A percentile compares a stretch with the other conserved stretches of the same genome.
These are phyloP conservation scores for Xylaria palmicola DNA, from an alignment of 495 filamentous ascomycete species.

Conservation along the genomic window DNA sequence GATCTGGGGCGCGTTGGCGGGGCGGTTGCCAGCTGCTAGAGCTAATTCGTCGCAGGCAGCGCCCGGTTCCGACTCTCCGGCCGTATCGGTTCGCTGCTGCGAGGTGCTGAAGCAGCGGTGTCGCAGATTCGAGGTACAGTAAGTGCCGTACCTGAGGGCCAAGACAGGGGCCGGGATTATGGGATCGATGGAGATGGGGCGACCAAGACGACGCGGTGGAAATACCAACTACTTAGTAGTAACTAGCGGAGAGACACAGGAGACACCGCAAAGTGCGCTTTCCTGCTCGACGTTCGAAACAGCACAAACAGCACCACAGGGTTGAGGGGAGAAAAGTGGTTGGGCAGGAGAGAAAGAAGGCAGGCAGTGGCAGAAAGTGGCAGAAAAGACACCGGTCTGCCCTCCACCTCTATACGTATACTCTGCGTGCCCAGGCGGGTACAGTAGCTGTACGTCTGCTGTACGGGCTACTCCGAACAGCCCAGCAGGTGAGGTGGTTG, in stretches of 20 bases:
- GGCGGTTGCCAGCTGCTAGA: slow-evolving; percentile 1
- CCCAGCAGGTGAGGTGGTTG: slow-evolving; percentile 16
- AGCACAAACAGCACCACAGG: neutral
- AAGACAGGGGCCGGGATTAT: neutral
- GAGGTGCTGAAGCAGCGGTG: slow-evolving; percentile 7
- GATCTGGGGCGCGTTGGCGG: neutral
- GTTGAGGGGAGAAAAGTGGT: neutral
- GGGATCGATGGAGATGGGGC: neutral
- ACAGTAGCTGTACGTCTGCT: too few species aligned
- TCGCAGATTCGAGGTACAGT: neutral
- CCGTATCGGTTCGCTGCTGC: neutral
- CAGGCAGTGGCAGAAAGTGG: too few species aligned
- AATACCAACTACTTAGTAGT: too few species aligned
- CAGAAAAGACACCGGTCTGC: too few species aligned
- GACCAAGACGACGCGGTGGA: too few species aligned
- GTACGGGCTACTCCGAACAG: too few species aligned
- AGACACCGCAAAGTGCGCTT: too few species aligned
- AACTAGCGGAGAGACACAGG: too few species aligned
- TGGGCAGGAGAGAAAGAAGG: slow-evolving; percentile 4
- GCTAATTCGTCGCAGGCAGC: neutral
- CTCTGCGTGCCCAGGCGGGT: too few species aligned
- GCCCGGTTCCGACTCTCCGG: neutral
- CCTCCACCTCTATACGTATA: too few species aligned
- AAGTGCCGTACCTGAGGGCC: neutral
- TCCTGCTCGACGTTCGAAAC: neutral